A percentile compares a stretch with the other conserved stretches of the same genome.
Conservation (phyloP, 306 rosid species). For the Carpinus viminea region DNA sequence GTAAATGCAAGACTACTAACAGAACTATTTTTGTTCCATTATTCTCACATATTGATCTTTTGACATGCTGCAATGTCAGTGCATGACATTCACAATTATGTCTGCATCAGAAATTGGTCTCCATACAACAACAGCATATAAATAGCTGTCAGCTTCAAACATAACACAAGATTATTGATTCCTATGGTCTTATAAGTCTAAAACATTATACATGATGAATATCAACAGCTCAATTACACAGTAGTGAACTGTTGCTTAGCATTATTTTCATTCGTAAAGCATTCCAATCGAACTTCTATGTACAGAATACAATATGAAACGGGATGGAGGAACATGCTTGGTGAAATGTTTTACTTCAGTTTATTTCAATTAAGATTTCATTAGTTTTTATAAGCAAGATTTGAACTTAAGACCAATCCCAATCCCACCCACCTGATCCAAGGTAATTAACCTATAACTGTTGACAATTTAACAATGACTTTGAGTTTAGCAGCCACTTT, state of each 20-base stretch:
- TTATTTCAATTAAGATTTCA: background rate
- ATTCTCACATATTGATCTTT: background rate
- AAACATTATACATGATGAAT: background rate
- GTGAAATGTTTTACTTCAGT: background rate
- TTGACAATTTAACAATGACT: background rate
- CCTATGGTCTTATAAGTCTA: background rate
- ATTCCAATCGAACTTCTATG: background rate
- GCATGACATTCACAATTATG: background rate
- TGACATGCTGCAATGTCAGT: background rate
- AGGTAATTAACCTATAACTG: background rate
- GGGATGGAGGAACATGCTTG: background rate
- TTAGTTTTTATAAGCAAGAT: background rate
- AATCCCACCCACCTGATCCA: background rate
- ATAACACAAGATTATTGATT: background rate
- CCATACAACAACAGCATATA: background rate
- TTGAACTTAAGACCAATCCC: background rate
- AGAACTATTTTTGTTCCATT: background rate
- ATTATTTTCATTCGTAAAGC: background rate
- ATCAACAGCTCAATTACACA: background rate
- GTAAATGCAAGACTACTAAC: background rate
- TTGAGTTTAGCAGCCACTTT: background rate
- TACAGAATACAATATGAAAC: background rate
- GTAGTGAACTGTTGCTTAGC: background rate
- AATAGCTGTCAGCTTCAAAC: background rate
- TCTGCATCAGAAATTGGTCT: background rate